A percentile compares a stretch with the other conserved stretches of the same genome.
Conservation (phyloP, 1,139 yeast species). For the Meyerozyma carpophila region DNA sequence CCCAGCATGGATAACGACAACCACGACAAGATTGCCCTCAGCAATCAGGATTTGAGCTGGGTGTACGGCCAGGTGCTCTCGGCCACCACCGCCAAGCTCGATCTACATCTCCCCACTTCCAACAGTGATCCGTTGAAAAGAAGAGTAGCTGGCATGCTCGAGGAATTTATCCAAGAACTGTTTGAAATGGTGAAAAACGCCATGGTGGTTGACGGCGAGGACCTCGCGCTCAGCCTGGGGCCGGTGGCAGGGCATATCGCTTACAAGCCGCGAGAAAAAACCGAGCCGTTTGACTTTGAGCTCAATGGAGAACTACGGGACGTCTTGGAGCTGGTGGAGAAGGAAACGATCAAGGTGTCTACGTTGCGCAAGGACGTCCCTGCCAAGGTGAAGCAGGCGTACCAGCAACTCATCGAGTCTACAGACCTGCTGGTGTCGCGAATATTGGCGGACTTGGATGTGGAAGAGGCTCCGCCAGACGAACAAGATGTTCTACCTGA, state of each 20-base stretch:
- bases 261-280: constrained; percentile 27
- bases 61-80: constrained; percentile 39
- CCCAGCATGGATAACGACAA: background rate
- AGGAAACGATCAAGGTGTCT: constrained; percentile 49
- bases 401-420: constrained; percentile 21
- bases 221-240: constrained; percentile 13
- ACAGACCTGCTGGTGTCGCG: constrained; percentile 31
- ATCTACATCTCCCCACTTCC: constrained; percentile 41
- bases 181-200: constrained; percentile 51
- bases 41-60: constrained; percentile 44
- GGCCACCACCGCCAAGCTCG: constrained; percentile 37
- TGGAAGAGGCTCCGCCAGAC: constrained; percentile 10
- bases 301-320: constrained; percentile 50
- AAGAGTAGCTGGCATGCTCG: constrained; percentile 39
- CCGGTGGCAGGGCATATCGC: constrained; percentile 13
- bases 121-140: constrained; percentile 41
- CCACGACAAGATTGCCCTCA: constrained; percentile 38
- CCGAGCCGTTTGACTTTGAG: constrained; percentile 61
- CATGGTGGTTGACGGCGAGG: constrained; percentile 45
- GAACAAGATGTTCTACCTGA: constrained; percentile 12
- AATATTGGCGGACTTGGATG: constrained; percentile 17
- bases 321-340: constrained; percentile 51
- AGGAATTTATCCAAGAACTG: constrained; percentile 39
- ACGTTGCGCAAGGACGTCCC: constrained; percentile 53
- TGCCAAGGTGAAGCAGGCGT: constrained; percentile 20